Evolutionary conservation across 2,329 filamentous ascomycete genomes (phyloP).

Genomic region (Pseudofabraea citricarpa): DNA sequence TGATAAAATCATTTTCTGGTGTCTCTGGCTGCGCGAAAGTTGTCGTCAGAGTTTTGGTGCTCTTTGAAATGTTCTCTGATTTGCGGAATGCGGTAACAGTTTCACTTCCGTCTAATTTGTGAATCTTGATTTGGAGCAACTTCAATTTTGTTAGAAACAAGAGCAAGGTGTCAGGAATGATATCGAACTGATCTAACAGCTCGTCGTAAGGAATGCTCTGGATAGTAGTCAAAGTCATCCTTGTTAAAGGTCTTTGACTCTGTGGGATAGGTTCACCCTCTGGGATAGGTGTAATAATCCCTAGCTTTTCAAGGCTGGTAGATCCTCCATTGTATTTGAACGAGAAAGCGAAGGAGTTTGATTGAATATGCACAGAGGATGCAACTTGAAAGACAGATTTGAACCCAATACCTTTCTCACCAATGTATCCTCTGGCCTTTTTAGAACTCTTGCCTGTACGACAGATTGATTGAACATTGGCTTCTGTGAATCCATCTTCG

Average conservation of each 20-base stretch:
- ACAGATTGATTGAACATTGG: no score
- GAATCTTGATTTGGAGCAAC: conserved; percentile 3
- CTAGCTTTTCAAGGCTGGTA: conserved; percentile 4
- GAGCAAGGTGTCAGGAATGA: conserved; percentile 4
- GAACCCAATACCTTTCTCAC: conserved; percentile 32
- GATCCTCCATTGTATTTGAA: conserved; percentile 4
- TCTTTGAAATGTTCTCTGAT: background rate
- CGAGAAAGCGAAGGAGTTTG: conserved; percentile 3
- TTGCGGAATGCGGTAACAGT: conserved; percentile 1
- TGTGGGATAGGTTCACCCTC: conserved; percentile 6
- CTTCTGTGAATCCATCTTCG: no score
- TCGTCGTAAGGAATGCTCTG: conserved; percentile 1
- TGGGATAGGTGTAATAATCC: conserved; percentile 9
- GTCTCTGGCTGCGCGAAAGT: no score
- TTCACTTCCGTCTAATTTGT: background rate
- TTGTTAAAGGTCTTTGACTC: conserved; percentile 4
- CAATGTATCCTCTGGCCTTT: no score
- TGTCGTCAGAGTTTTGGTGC: no score
- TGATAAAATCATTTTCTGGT: no score
- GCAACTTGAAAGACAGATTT: conserved; percentile 29
- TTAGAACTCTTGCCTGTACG: no score
- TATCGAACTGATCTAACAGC: conserved; percentile 4
- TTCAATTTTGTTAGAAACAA: conserved; percentile 9
- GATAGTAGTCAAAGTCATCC: conserved; percentile 7
- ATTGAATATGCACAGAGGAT: conserved; percentile 26